Percentiles rank a stretch among this genome's conserved stretches.
phyloP scores from a whole-genome alignment of 352 stramenopile genomes.

The Globisporangium iwayamae region DNA sequence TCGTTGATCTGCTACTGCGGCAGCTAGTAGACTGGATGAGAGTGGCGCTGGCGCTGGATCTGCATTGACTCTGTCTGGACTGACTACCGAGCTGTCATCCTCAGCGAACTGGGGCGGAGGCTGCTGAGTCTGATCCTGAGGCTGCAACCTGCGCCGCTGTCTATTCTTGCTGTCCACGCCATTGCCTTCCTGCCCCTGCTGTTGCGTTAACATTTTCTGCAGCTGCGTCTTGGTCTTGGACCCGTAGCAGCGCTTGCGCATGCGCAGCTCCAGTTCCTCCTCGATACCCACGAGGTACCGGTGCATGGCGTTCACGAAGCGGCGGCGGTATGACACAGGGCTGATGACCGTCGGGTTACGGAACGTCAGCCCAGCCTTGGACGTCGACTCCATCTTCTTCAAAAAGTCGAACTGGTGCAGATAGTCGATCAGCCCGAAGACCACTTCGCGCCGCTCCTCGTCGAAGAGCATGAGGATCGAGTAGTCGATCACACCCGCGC shows the following conservation, averaged over 20 bases:
- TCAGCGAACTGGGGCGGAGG: no score
- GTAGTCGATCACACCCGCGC: constrained; percentile 82
- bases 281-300: constrained; percentile 82
- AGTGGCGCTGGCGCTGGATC: no score
- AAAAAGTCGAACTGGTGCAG: constrained; percentile 87
- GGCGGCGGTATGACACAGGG: constrained; percentile 68
- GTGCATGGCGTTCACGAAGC: constrained; percentile 83
- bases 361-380: constrained; percentile 81
- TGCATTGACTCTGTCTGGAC: no score
- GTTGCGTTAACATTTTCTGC: neutral
- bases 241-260: constrained; percentile 42
- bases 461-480: constrained; percentile 84
- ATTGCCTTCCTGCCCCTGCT: neutral
- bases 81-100: no score
- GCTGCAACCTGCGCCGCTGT: neutral
- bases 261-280: constrained; percentile 64
- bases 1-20: no score
- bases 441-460: constrained; percentile 67
- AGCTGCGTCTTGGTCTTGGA: constrained; percentile 21
- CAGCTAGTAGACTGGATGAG: no score
- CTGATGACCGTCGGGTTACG: constrained; percentile 84
- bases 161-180: neutral
- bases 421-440: constrained; percentile 83
- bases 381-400: constrained; percentile 89
- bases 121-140: no score